Percentiles rank a stretch among this genome's conserved stretches.
Conservation (phyloP, 352 stramenopile species). For the Blastocystis sp. region DNA sequence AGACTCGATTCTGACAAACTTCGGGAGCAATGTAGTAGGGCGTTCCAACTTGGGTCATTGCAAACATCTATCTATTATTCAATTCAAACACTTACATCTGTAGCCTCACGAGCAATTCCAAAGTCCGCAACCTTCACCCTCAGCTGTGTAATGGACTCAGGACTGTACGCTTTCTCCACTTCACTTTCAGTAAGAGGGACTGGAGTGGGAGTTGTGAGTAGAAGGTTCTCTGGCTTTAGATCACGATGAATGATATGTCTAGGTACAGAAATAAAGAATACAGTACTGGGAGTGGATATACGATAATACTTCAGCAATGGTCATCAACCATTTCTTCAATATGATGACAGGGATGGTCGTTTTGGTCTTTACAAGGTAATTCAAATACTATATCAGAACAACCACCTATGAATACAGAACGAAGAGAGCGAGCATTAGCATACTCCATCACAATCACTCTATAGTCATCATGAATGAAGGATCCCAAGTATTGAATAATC, state of each 20-base stretch:
- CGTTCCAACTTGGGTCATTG: slow-evolving; percentile 18
- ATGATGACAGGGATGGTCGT: background rate
- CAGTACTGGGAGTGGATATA: background rate
- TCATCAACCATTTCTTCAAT: background rate
- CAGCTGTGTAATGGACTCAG: background rate
- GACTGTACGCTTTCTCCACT: background rate
- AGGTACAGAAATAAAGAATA: background rate
- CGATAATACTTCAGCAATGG: background rate
- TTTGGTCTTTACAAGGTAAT: background rate
- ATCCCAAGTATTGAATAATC: slow-evolving; percentile 7
- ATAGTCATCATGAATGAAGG: background rate
- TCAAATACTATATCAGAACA: background rate
- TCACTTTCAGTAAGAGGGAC: background rate
- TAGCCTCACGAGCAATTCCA: slow-evolving; percentile 8
- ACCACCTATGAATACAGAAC: background rate
- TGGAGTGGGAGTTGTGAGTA: background rate
- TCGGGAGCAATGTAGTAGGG: slow-evolving; percentile 40
- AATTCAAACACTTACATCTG: background rate
- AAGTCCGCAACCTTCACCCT: background rate
- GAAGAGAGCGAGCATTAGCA: slow-evolving; percentile 1
- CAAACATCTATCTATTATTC: background rate
- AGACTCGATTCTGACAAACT: background rate
- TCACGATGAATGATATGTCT: slow-evolving; percentile 35
- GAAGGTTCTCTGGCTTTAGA: slow-evolving; percentile 26
- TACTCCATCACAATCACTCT: slow-evolving; percentile 40